These are phyloP conservation scores for Psilocybe cubensis DNA, from an alignment of 768 basidiomycete species.

Conservation along the genomic window DNA sequence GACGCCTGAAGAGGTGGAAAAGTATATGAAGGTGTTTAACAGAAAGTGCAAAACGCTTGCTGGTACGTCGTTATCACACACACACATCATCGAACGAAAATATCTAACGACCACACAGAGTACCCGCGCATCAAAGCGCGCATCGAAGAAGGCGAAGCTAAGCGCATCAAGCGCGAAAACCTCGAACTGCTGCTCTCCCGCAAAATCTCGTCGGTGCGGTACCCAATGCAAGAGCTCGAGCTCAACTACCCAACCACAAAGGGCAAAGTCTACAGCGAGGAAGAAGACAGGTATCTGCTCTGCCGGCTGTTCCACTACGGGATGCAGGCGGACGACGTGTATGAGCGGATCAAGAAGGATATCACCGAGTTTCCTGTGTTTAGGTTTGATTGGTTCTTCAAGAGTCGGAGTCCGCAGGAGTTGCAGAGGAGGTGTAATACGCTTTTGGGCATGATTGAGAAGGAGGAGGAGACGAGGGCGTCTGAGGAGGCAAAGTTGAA, in stretches of 20 bases:
- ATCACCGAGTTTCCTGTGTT: conserved; percentile 97
- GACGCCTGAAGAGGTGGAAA: conserved; percentile 72
- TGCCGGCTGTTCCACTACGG: conserved; percentile 91
- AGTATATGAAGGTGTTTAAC: conserved; percentile 84
- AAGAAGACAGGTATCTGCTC: conserved; percentile 95
- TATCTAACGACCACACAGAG: conserved; percentile 45
- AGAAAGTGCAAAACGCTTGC: conserved; percentile 87
- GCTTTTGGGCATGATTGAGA: conserved; percentile 86
- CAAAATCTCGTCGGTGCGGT: conserved; percentile 82
- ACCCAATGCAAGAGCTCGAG: conserved; percentile 97
- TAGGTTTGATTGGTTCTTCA: conserved; percentile 98
- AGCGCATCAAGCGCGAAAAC: conserved; percentile 85
- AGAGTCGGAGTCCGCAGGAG: conserved; percentile 90
- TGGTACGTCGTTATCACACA: conserved; percentile 45
- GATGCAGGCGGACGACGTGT: conserved; percentile 86
- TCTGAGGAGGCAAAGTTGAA: conserved; percentile 71
- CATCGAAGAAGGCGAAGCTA: conserved; percentile 87
- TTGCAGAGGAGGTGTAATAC: conserved; percentile 88
- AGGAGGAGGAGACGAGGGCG: conserved; percentile 77
- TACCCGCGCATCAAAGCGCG: conserved; percentile 81
- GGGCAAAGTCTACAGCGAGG: conserved; percentile 95
- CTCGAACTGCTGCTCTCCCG: conserved; percentile 76
- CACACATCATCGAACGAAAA: neutral
- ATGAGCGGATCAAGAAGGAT: conserved; percentile 95
- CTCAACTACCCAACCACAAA: conserved; percentile 95